phyloP scores from a whole-genome alignment of 228 moss, liverwort and hornwort genomes.

The Sphagnum magellanicum region DNA sequence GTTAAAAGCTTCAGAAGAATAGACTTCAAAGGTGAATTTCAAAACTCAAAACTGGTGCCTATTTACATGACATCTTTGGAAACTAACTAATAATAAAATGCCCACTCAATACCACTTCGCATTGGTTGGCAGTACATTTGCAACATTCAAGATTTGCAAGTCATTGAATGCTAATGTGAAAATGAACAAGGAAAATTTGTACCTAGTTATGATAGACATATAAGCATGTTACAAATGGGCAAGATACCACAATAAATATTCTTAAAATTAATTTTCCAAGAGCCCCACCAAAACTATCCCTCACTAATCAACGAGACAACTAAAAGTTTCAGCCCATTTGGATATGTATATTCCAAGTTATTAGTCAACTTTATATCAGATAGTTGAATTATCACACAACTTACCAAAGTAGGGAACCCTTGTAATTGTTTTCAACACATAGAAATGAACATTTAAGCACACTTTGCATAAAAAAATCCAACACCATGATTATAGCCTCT shows the following conservation, averaged over 20 bases:
- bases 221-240: not conserved
- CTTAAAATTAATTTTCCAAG: not conserved
- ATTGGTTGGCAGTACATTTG: too few relatives aligned
- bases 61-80: not conserved
- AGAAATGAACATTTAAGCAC: conserved; percentile 69
- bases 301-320: not conserved
- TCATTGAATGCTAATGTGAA: not conserved
- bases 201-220: not conserved
- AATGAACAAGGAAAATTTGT: not conserved
- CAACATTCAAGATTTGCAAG: not conserved
- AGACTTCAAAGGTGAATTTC: not conserved
- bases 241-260: not conserved
- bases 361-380: not conserved
- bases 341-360: not conserved
- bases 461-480: conserved; percentile 63
- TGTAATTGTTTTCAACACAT: conserved; percentile 82
- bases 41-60: not conserved
- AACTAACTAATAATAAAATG: not conserved
- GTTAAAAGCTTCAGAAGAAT: not conserved
- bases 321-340: not conserved
- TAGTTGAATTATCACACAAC: not conserved
- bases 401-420: conserved; percentile 82
- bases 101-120: too few relatives aligned
- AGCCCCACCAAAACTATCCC: not conserved
- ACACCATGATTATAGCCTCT: conserved; percentile 53